Evolutionary conservation across 768 basidiomycete species (phyloP), one percentile per base, ranked within the genome.

Genomic region (Hygrocybe coccinea): DNA sequence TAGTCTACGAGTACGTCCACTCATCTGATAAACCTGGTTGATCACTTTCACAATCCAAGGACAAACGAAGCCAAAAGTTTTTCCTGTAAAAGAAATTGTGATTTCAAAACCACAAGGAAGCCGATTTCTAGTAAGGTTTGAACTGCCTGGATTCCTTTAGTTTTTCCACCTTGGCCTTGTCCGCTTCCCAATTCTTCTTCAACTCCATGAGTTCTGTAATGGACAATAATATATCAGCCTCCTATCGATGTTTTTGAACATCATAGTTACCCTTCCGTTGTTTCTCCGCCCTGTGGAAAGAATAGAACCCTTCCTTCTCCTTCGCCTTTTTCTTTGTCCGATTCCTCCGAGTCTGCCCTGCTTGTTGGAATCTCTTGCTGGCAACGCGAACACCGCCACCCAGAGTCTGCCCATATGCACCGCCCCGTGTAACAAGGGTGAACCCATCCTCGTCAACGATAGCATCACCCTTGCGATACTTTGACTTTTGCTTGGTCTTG

Each of bases 381-480:
- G 84, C 72, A 72, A 80, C 67, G 70, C 69, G 81, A 68, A 79
- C 75, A 1, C 91, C 92, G 12, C 92, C 91, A 25, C 93, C 93
- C 4, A 93, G 74, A 1, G 90, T 90, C 65, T 91, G 78, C 4
- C 94, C 93, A 62, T 94, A 94, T 19, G 87, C 86, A 11, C 94
- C 94, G 4, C 92, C 91, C 36, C 94, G 79, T n/a, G 87, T 89
- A 35, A 97, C 94, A 11, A 97, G 81, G 10, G 92, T 95, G 68
- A 95, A 97, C 2, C 94, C 94, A 58, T 97, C 94, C 57, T 89
- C 92, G 67, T 97, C 94, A 41, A 95, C 89, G 54, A 95, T 78
- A 5, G 89, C 91, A 64, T 92, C 91, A 19, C 91, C 90, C 66
- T 91, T 90, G 61, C 74, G 79, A 64, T 88, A 90, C 65, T 82